Evolutionary conservation across 805 yeast genomes (phyloP).

Genomic region (Nakazawaea ishiwadae): DNA sequence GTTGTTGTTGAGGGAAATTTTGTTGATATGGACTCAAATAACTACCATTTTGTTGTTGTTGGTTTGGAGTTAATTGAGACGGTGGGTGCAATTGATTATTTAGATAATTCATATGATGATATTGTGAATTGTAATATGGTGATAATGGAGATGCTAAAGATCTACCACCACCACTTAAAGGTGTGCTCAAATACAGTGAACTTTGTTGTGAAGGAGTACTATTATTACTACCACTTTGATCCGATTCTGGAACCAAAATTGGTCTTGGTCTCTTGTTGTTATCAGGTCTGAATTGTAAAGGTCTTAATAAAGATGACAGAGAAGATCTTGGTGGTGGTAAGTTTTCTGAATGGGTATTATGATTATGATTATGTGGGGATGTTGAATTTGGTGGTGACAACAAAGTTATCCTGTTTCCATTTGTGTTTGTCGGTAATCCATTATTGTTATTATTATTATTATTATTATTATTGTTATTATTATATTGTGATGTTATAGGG

Average conservation of each 20-base stretch:
- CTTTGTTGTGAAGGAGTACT: neutral
- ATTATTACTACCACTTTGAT: neutral
- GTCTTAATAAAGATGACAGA: constrained; percentile 9
- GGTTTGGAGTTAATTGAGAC: neutral
- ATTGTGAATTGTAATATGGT: constrained; percentile 9
- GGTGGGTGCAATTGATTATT: constrained; percentile 10
- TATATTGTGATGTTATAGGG: constrained; percentile 14
- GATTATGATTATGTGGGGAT: constrained; percentile 8
- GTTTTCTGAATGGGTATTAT: neutral
- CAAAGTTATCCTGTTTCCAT: neutral
- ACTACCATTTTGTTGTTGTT: neutral
- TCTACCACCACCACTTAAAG: constrained; percentile 10
- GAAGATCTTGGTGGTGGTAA: constrained; percentile 11
- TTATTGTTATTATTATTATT: neutral
- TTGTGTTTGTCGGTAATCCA: neutral
- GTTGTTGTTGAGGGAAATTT: constrained; percentile 1
- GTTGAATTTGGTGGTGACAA: constrained; percentile 12
- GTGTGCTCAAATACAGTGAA: constrained; percentile 9
- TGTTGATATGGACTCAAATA: constrained; percentile 9
- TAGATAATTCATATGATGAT: constrained; percentile 11
- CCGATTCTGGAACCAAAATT: constrained; percentile 9
- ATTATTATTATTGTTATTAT: neutral
- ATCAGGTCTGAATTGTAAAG: constrained; percentile 12
- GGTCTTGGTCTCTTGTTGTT: constrained; percentile 13
- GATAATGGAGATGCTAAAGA: constrained; percentile 7